phyloP scores from a whole-genome alignment of 108 stramenopile species.

The Pseudonitzschia multiseries region DNA sequence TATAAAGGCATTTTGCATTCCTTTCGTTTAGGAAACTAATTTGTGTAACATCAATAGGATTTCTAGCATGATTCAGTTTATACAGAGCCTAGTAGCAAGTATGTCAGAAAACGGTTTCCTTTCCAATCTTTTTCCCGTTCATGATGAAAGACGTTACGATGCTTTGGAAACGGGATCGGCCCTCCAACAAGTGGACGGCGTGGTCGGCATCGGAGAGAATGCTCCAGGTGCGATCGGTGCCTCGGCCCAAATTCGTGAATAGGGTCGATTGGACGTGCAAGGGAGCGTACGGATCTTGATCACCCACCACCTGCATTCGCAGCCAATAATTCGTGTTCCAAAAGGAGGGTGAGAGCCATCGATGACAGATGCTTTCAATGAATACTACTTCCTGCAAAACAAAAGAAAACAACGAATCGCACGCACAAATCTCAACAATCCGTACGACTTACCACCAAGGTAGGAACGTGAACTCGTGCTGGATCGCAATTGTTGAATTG shows the following conservation, averaged over 20 bases:
- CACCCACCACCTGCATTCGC: slow-evolving; percentile 59
- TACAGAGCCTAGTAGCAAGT: neutral
- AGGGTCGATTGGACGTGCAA: slow-evolving; percentile 62
- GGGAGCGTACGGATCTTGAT: slow-evolving; percentile 81
- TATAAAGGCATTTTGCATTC: too few species aligned
- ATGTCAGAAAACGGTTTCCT: slow-evolving; percentile 8
- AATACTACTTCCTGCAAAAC: too few species aligned
- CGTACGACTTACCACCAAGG: slow-evolving; percentile 58
- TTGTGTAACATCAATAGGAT: too few species aligned
- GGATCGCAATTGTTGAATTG: slow-evolving; percentile 91
- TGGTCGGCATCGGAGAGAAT: slow-evolving; percentile 86
- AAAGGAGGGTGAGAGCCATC: neutral
- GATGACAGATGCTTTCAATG: neutral
- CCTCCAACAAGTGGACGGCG: slow-evolving; percentile 41
- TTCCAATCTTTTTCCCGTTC: slow-evolving; percentile 33
- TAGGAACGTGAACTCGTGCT: slow-evolving; percentile 70
- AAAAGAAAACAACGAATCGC: neutral
- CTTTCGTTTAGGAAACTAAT: too few species aligned
- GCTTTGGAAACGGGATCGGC: slow-evolving; percentile 20
- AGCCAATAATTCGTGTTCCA: slow-evolving; percentile 38
- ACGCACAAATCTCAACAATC: too few species aligned
- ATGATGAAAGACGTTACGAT: slow-evolving; percentile 38
- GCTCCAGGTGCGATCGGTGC: slow-evolving; percentile 74
- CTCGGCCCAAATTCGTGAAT: slow-evolving; percentile 70
- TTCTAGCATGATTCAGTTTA: too few species aligned